Evolutionary conservation across 129 eudicot species (phyloP).

Genomic region (Escallonia rubra): DNA sequence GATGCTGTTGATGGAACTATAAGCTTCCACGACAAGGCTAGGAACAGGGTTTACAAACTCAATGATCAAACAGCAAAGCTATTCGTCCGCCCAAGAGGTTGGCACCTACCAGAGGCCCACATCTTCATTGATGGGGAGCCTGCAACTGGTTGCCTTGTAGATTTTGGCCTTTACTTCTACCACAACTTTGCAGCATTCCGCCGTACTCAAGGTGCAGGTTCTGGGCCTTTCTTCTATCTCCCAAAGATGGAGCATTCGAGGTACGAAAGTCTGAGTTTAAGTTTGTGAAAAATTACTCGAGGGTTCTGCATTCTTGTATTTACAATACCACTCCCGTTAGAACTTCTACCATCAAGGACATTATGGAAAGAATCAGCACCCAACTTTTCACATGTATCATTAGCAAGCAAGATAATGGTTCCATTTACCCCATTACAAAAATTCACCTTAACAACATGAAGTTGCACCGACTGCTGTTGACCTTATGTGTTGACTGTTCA

Average conservation of each 20-base stretch:
- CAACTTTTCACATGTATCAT: no score
- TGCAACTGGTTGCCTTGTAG: constrained; percentile 82
- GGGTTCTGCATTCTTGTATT: not conserved
- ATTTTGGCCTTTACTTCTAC: constrained; percentile 83
- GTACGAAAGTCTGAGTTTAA: constrained; percentile 14
- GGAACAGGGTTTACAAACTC: constrained; percentile 77
- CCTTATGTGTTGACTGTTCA: not conserved
- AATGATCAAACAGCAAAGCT: constrained; percentile 73
- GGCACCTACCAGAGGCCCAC: constrained; percentile 96
- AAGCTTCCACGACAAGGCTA: constrained; percentile 71
- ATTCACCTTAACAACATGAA: no score
- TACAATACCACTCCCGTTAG: not conserved
- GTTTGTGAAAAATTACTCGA: not conserved
- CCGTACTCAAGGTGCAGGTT: constrained; percentile 59
- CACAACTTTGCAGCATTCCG: constrained; percentile 71
- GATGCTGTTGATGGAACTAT: constrained; percentile 85
- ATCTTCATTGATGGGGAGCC: constrained; percentile 86
- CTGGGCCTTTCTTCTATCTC: constrained; percentile 91
- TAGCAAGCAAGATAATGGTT: no score
- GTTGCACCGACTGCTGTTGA: not conserved
- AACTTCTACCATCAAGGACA: no score
- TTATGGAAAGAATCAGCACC: no score
- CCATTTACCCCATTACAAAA: no score
- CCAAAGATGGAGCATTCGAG: constrained; percentile 94
- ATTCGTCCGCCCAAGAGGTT: constrained; percentile 91